Base-by-base conservation (phyloP, 495 filamentous ascomycete genomes). In the Lasiosphaeria ovina region DNA sequence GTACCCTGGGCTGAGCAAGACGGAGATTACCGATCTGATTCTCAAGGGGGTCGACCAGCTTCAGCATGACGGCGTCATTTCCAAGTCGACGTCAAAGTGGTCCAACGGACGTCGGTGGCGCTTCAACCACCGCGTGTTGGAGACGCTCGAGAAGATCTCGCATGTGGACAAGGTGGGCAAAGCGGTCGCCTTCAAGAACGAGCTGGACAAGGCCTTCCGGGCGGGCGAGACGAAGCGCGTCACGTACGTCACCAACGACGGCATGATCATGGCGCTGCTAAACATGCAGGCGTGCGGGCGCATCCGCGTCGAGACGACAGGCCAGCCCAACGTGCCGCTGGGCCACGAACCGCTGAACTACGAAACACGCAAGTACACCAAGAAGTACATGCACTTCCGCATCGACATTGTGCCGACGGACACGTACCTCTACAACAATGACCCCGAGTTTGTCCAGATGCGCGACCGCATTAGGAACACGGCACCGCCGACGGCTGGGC, bases 331-430 rank as follows among this genome's bases (percentile, higher is more conserved):
- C 52, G 83, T 89, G 58, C 85, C 85, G 58, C 90, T 87, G 72
- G 92, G 92, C 33, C 83, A 92, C 35, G 85, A 90, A 51, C 86
- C 85, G 3, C 81, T 85, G 40, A 79, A 75, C 57, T 95, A 96
- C 68, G 79, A 87, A 57, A 88, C 87, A 1, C 75, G 86, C 17
- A 79, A 83, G 54, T 89, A 92, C 69, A 85, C 91, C 52, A 90
- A 87, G 60, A 72, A 69, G 42, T 79, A 77, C 44, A 79, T 81
- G 11, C 76, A 81, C 62, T 94, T 92, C 70, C 69, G 80, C 3
- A 70, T 93, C 32, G 81, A 85, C 8, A 66, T 90, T 24, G 64
- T 69, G 6, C 87, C 88, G 0, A 84, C 83, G 3, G 69, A 73
- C 2, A 69, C 60, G 1, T 96, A 92, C 66, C 54, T 85, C 8